phyloP scores from a whole-genome alignment of 306 rosid genomes.

The Citrullus amarus region DNA sequence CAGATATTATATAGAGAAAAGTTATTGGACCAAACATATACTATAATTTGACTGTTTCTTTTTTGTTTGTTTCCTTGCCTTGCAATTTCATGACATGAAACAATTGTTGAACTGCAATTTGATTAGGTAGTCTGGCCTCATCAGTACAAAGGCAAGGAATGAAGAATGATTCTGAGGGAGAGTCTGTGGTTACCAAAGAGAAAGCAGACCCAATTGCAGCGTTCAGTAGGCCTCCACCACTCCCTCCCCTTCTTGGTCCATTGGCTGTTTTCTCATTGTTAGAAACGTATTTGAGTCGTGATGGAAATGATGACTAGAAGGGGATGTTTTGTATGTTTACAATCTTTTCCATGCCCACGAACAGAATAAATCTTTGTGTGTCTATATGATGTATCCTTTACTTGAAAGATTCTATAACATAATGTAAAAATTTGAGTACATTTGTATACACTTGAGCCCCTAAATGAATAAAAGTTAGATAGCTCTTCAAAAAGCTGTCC shows the following conservation, averaged over 20 bases:
- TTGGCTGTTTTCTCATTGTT: conserved; percentile 38
- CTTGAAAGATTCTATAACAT: conserved; percentile 29
- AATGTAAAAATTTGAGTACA: conserved; percentile 17
- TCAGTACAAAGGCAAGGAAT: conserved; percentile 29
- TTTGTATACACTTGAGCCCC: conserved; percentile 12
- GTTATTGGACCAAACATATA: background rate
- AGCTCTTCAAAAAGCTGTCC: conserved; percentile 34
- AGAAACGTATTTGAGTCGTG: conserved; percentile 28
- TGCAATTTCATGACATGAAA: background rate
- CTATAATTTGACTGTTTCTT: background rate
- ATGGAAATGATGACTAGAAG: conserved; percentile 27
- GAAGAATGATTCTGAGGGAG: conserved; percentile 22
- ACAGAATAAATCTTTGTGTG: background rate
- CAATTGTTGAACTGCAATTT: background rate
- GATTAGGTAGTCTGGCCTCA: conserved; percentile 34
- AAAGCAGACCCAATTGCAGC: conserved; percentile 37
- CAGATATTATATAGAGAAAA: background rate
- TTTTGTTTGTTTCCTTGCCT: background rate
- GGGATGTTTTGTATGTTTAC: conserved; percentile 11
- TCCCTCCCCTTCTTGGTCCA: conserved; percentile 59
- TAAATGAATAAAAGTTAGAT: conserved; percentile 29
- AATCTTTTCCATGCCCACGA: background rate
- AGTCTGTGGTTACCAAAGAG: conserved; percentile 25
- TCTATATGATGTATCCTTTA: conserved; percentile 3
- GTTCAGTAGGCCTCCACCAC: conserved; percentile 52